Evolutionary conservation across 164 flowering plant species (phyloP).

Genomic region (Berberis vulgaris): DNA sequence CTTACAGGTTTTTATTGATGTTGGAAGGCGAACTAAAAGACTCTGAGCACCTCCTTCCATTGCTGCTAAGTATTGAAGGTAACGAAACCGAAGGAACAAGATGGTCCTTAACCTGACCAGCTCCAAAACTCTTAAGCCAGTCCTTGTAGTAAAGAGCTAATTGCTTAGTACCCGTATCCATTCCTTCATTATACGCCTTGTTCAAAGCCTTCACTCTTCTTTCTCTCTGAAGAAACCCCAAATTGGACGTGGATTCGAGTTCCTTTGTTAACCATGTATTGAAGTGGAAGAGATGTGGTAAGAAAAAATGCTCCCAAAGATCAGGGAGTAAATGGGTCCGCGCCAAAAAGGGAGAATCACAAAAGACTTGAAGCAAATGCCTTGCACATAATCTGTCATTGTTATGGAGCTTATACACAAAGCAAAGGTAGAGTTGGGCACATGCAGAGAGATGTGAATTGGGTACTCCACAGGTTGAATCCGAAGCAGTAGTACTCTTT

Average conservation of each 20-base stretch:
- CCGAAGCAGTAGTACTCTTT: conserved; percentile 17
- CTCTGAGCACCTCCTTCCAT: conserved; percentile 26
- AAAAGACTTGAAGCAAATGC: conserved; percentile 57
- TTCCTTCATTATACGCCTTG: conserved; percentile 32
- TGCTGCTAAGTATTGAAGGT: conserved; percentile 30
- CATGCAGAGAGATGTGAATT: conserved; percentile 51
- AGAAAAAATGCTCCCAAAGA: conserved; percentile 70
- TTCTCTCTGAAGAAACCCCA: conserved; percentile 17
- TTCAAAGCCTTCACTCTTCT: conserved; percentile 29
- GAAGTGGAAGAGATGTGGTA: conserved; percentile 68
- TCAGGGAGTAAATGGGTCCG: conserved; percentile 52
- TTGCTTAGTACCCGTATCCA: conserved; percentile 54
- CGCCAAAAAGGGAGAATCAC: conserved; percentile 50
- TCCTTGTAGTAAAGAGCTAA: conserved; percentile 60
- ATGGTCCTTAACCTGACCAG: conserved; percentile 29
- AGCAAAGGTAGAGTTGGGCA: conserved; percentile 55
- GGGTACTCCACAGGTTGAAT: conserved; percentile 22
- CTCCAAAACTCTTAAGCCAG: conserved; percentile 47
- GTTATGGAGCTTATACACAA: conserved; percentile 51
- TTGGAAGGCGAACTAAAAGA: conserved; percentile 23
- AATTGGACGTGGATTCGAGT: conserved; percentile 15
- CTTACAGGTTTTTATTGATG: conserved; percentile 38
- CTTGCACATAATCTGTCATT: conserved; percentile 46
- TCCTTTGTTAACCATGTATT: conserved; percentile 55
- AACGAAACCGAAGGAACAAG: conserved; percentile 41